Evolutionary conservation across 1,139 yeast genomes (phyloP).

Genomic region (Lizanozyma gosingica): DNA sequence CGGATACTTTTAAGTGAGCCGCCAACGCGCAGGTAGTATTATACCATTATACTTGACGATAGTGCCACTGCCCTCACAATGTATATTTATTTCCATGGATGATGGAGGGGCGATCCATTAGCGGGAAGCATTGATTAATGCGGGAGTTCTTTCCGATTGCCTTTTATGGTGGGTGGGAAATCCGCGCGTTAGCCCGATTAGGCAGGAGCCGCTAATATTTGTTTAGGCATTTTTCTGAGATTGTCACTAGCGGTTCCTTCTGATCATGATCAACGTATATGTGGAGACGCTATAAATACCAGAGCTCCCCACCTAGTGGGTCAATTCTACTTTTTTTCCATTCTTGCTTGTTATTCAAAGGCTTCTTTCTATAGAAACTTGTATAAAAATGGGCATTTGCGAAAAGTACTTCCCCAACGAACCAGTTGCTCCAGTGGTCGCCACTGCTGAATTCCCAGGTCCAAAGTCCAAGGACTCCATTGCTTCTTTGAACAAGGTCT

Average conservation of each 20-base stretch:
- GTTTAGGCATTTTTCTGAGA: not conserved
- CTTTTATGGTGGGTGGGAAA: not conserved
- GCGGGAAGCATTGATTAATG: not conserved
- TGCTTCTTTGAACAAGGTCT: constrained; percentile 43
- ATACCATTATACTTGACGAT: too few species aligned
- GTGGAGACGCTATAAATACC: too few species aligned
- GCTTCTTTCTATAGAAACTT: too few species aligned
- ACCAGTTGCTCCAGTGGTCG: constrained; percentile 42
- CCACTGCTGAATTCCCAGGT: constrained; percentile 48
- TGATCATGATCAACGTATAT: too few species aligned
- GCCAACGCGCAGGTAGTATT: too few species aligned
- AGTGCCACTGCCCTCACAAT: too few species aligned
- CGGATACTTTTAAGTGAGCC: too few species aligned
- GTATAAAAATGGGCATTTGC: constrained; percentile 12
- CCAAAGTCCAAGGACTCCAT: constrained; percentile 43
- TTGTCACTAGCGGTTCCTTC: not conserved
- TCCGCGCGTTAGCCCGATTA: not conserved
- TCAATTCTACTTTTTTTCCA: too few species aligned
- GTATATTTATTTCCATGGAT: too few species aligned
- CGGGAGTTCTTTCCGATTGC: not conserved
- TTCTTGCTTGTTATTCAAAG: too few species aligned
- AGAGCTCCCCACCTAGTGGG: too few species aligned
- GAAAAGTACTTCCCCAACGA: constrained; percentile 39
- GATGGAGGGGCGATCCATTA: not conserved
- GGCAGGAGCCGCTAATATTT: not conserved